A percentile compares a stretch with the other conserved stretches of the same genome.
Evolutionary conservation across 2,329 filamentous ascomycete genomes (phyloP).

Genomic region (Chalaropsis ovoidea): DNA sequence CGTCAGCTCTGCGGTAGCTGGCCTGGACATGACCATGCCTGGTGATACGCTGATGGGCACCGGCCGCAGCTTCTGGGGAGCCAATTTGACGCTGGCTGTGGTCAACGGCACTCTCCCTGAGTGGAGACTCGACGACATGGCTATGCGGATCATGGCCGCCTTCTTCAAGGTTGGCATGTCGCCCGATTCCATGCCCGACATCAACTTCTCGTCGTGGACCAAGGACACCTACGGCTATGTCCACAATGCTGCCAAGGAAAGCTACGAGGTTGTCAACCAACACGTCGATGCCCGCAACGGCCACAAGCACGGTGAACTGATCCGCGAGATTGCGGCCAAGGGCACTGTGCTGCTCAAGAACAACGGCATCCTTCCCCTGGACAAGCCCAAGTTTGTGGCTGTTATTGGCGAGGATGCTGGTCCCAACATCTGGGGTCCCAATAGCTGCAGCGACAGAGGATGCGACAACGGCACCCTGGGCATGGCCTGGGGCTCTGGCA

Average conservation of each 20-base stretch:
- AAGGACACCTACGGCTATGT: slow-evolving; percentile 60
- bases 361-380: slow-evolving; percentile 62
- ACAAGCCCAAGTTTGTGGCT: slow-evolving; percentile 62
- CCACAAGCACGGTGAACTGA: slow-evolving; percentile 56
- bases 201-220: slow-evolving; percentile 88
- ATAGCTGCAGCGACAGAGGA: slow-evolving; percentile 62
- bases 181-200: slow-evolving; percentile 39
- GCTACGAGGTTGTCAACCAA: slow-evolving; percentile 60
- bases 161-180: slow-evolving; percentile 56
- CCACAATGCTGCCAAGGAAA: slow-evolving; percentile 52
- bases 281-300: slow-evolving; percentile 74
- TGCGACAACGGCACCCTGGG: slow-evolving; percentile 53
- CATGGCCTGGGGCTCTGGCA: slow-evolving; percentile 73
- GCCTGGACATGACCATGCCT: slow-evolving; percentile 81
- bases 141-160: slow-evolving; percentile 65
- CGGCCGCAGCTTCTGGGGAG: slow-evolving; percentile 67
- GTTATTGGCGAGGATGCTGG: slow-evolving; percentile 79
- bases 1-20: slow-evolving; percentile 55
- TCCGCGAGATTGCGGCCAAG: slow-evolving; percentile 66
- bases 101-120: slow-evolving; percentile 81
- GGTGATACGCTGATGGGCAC: slow-evolving; percentile 70
- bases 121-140: slow-evolving; percentile 87
- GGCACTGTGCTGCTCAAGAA: slow-evolving; percentile 90
- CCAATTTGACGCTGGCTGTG: slow-evolving; percentile 77
- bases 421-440: slow-evolving; percentile 62